Conservation (phyloP, 768 basidiomycete genomes). For the Lentinula raphanica region DNA sequence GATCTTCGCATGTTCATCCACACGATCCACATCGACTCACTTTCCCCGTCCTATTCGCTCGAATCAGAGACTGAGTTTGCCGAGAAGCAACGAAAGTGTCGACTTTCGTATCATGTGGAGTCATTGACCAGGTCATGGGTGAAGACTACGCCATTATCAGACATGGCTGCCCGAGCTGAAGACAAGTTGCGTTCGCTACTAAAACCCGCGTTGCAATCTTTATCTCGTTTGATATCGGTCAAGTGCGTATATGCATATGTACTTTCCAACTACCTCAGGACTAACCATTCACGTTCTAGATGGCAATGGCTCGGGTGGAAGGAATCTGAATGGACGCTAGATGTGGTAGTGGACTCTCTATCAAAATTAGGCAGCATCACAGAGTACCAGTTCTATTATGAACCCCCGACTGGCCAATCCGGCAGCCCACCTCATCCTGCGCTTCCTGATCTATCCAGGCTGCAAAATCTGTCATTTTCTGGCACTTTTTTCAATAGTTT, state of each 20-base stretch:
- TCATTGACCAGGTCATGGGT: background rate
- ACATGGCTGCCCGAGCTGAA: background rate
- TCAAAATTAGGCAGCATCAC: background rate
- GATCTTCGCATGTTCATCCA: background rate
- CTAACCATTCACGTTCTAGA: background rate
- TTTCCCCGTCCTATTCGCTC: background rate
- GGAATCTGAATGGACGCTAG: background rate
- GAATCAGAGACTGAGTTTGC: background rate
- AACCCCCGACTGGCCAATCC: background rate
- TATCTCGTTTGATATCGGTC: background rate
- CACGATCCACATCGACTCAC: background rate
- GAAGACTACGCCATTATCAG: background rate
- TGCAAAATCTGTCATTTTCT: background rate
- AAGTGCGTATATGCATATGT: background rate
- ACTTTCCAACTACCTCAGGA: too few species aligned
- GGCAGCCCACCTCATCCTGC: background rate
- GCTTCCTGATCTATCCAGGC: background rate
- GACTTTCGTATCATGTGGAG: background rate
- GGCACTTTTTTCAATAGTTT: background rate
- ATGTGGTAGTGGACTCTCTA: background rate
- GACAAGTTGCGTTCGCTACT: background rate
- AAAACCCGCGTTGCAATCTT: background rate
- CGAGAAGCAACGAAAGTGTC: background rate
- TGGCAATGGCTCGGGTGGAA: conserved; percentile 2
- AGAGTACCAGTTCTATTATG: background rate